These are phyloP conservation scores for Tubosaeta brunneosetosa DNA, from an alignment of 768 basidiomycete species.

Conservation along the genomic window DNA sequence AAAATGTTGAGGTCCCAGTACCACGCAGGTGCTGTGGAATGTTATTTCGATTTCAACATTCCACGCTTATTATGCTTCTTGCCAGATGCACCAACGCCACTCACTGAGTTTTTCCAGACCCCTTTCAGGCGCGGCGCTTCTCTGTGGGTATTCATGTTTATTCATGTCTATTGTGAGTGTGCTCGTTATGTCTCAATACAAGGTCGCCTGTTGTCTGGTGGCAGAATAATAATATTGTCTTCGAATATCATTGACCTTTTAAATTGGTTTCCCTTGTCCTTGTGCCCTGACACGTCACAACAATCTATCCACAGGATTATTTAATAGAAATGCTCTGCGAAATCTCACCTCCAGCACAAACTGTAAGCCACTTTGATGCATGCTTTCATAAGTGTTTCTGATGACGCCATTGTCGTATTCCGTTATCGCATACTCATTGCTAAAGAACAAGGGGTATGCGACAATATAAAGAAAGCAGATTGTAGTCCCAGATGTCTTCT, in stretches of 20 bases:
- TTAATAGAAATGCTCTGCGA: background rate
- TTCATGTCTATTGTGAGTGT: background rate
- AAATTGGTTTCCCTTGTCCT: background rate
- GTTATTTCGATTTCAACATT: too few relatives aligned
- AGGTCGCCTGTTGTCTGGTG: background rate
- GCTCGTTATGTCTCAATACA: background rate
- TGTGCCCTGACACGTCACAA: background rate
- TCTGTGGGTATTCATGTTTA: background rate
- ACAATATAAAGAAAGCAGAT: too few relatives aligned
- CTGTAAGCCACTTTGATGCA: background rate
- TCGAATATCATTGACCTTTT: too few relatives aligned
- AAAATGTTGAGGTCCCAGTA: too few relatives aligned
- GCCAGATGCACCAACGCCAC: background rate
- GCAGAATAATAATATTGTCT: too few relatives aligned
- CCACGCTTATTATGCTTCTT: too few relatives aligned
- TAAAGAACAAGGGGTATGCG: too few relatives aligned
- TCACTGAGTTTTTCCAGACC: background rate
- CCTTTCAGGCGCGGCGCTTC: background rate
- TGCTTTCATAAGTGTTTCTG: background rate
- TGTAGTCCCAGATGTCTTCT: background rate
- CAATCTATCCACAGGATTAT: background rate
- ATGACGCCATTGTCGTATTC: too few relatives aligned
- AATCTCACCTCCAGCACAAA: background rate
- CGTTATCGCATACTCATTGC: too few relatives aligned
- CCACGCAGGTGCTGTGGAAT: too few relatives aligned